These are phyloP conservation scores for Brassica juncea DNA, from an alignment of 345 rosid species.

Conservation along the genomic window DNA sequence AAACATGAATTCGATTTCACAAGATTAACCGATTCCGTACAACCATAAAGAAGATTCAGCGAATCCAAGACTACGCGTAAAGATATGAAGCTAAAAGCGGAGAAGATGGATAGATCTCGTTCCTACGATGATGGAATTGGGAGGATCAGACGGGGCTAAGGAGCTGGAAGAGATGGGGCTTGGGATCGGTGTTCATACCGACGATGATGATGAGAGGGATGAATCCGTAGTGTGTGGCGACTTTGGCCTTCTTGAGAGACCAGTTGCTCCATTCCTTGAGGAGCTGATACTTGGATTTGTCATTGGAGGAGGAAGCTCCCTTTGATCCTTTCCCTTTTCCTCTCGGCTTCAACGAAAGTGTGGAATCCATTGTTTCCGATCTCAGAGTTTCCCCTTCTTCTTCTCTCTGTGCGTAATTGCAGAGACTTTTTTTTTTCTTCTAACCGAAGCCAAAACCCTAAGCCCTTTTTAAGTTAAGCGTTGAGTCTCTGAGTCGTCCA, in stretches of 20 bases:
- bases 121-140: constrained; percentile 1
- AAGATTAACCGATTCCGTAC: constrained; percentile 20
- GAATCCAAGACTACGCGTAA: constrained; percentile 32
- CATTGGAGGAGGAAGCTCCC: constrained; percentile 45
- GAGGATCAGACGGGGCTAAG: constrained; percentile 70
- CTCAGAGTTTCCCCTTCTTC: constrained; percentile 5
- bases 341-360: constrained; percentile 51
- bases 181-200: constrained; percentile 96
- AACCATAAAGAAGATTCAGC: constrained; percentile 41
- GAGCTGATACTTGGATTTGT: constrained; percentile 45
- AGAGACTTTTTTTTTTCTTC: background rate
- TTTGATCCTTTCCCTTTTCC: constrained; percentile 60
- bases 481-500: background rate
- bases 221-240: constrained; percentile 85
- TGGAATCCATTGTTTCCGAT: constrained; percentile 52
- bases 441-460: constrained; percentile 22
- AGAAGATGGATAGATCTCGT: background rate
- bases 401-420: background rate
- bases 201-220: constrained; percentile 81
- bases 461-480: background rate
- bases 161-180: constrained; percentile 87
- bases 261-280: constrained; percentile 94
- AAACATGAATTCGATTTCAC: constrained; percentile 29
- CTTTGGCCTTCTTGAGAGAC: constrained; percentile 86
- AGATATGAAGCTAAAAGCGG: constrained; percentile 23